Evolutionary conservation across 2,329 filamentous ascomycete species (phyloP).

Genomic region (Epichloe typhina): DNA sequence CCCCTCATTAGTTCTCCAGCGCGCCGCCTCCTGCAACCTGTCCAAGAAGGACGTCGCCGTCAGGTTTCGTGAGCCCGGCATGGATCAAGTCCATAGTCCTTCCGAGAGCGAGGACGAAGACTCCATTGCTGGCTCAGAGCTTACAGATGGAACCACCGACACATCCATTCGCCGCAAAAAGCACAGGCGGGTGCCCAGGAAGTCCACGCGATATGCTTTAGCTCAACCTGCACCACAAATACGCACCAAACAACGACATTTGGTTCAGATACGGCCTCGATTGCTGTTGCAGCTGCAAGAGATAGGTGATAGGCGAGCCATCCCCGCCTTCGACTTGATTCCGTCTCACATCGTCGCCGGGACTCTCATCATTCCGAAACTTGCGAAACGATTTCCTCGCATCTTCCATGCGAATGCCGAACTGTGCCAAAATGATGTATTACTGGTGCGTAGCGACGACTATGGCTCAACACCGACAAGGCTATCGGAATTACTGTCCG

Average conservation of each 20-base stretch:
- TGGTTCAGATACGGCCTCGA: slow-evolving; percentile 54
- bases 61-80: slow-evolving; percentile 29
- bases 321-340: slow-evolving; percentile 60
- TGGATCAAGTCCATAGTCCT: slow-evolving; percentile 14
- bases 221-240: slow-evolving; percentile 53
- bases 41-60: slow-evolving; percentile 30
- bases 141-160: slow-evolving; percentile 34
- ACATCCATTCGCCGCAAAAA: slow-evolving; percentile 23
- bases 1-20: slow-evolving; percentile 8
- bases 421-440: slow-evolving; percentile 54
- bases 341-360: slow-evolving; percentile 48
- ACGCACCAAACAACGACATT: slow-evolving; percentile 47
- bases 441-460: slow-evolving; percentile 58
- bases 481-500: slow-evolving; percentile 15
- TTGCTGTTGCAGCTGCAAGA: slow-evolving; percentile 61
- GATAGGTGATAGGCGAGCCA: slow-evolving; percentile 46
- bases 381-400: slow-evolving; percentile 48
- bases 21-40: slow-evolving; percentile 26
- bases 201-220: slow-evolving; percentile 51
- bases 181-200: slow-evolving; percentile 34
- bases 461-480: slow-evolving; percentile 30
- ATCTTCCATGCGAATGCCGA: slow-evolving; percentile 51
- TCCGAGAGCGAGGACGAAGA: slow-evolving; percentile 36
- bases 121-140: slow-evolving; percentile 26
- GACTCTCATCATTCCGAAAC: slow-evolving; percentile 41